phyloP scores from a whole-genome alignment of 2,329 filamentous ascomycete species.

The Juglanconis sp. region DNA sequence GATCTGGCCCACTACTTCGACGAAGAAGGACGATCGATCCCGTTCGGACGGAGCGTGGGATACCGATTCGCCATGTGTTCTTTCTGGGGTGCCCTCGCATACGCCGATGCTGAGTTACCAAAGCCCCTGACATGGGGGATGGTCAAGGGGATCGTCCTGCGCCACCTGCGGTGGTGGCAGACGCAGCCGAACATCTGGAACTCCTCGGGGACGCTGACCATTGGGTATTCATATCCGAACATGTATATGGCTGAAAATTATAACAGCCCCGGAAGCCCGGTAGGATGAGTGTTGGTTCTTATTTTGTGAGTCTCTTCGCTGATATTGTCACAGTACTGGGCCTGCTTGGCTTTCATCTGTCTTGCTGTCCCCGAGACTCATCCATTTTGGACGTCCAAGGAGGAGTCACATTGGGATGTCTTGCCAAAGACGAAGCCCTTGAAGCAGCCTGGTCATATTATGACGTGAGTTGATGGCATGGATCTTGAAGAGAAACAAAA shows the following conservation, averaged over 20 bases:
- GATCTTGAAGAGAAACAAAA: not conserved
- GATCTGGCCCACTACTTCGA: constrained; percentile 78
- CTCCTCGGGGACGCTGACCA: constrained; percentile 68
- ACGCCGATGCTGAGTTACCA: constrained; percentile 71
- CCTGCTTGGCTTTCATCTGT: constrained; percentile 73
- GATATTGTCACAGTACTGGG: constrained; percentile 62
- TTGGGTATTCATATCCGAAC: constrained; percentile 77
- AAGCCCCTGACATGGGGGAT: constrained; percentile 73
- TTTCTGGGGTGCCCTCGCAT: constrained; percentile 76
- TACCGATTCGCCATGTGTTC: constrained; percentile 86
- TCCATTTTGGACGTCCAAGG: constrained; percentile 70
- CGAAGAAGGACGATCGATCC: constrained; percentile 66
- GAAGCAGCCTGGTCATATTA: constrained; percentile 69
- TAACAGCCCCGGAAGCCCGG: constrained; percentile 68
- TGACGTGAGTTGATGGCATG: constrained; percentile 38
- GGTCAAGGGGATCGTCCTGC: constrained; percentile 71
- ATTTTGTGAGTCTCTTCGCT: not conserved
- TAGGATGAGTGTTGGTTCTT: constrained; percentile 27
- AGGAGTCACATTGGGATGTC: constrained; percentile 55
- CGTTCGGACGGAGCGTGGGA: constrained; percentile 73
- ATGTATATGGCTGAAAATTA: constrained; percentile 80
- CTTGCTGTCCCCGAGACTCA: constrained; percentile 66
- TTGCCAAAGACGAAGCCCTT: constrained; percentile 61
- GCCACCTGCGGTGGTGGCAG: constrained; percentile 78
- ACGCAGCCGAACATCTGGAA: constrained; percentile 73